These are phyloP conservation scores for Phalaenopsis hybrid DNA, from an alignment of 116 monocot species.

Conservation along the genomic window DNA sequence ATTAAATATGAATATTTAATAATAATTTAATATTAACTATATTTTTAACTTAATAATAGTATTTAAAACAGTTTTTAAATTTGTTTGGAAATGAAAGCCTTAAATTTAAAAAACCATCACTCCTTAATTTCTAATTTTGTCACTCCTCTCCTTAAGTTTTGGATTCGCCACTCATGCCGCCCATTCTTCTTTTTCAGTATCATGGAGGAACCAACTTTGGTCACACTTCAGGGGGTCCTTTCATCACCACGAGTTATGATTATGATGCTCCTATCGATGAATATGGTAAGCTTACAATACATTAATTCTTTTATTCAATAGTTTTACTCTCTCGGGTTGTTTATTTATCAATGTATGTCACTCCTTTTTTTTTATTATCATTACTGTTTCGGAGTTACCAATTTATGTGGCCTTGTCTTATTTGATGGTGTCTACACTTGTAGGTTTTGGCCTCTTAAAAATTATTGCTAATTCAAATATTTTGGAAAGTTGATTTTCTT, in stretches of 20 bases:
- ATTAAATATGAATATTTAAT: too few relatives aligned
- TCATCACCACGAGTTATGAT: constrained; percentile 92
- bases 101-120: too few relatives aligned
- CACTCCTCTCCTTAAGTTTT: too few relatives aligned
- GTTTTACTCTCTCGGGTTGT: background rate
- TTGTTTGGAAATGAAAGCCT: too few relatives aligned
- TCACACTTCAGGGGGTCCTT: constrained; percentile 80
- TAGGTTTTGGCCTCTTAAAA: background rate
- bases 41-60: too few relatives aligned
- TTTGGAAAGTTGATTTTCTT: background rate
- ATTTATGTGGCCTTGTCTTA: background rate
- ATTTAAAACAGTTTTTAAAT: too few relatives aligned
- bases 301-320: background rate
- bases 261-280: constrained; percentile 99
- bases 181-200: constrained; percentile 39
- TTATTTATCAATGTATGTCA: background rate
- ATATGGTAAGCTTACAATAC: constrained; percentile 55
- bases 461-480: background rate
- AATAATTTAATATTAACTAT: too few relatives aligned
- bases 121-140: too few relatives aligned
- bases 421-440: background rate
- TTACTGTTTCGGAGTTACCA: background rate
- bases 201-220: constrained; percentile 98
- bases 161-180: too few relatives aligned
- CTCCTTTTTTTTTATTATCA: background rate